Conservation (phyloP, 768 basidiomycete species). For the Coprinopsis marcescibilis region DNA sequence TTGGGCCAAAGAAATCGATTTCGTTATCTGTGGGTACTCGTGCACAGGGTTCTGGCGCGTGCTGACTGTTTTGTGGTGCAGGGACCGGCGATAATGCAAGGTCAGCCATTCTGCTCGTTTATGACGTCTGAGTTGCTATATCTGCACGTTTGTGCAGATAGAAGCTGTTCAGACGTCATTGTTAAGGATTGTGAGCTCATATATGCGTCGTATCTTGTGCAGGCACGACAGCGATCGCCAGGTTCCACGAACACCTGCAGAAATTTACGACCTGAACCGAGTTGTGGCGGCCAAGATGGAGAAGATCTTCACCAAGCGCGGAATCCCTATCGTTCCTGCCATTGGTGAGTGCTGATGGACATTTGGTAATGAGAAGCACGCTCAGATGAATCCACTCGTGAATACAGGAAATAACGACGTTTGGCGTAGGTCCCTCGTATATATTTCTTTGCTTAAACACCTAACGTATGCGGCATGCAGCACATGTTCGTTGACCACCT, state of each 20-base stretch:
- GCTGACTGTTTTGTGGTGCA: slow-evolving; percentile 18
- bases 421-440: slow-evolving; percentile 63
- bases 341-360: slow-evolving; percentile 43
- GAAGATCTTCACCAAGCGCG: slow-evolving; percentile 59
- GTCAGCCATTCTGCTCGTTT: too few species aligned
- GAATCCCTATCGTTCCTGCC: slow-evolving; percentile 77
- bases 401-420: slow-evolving; percentile 82
- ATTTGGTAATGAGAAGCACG: too few species aligned
- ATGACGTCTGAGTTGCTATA: too few species aligned
- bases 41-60: slow-evolving; percentile 1
- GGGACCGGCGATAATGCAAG: slow-evolving; percentile 79
- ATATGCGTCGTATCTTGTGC: too few species aligned
- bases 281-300: slow-evolving; percentile 65
- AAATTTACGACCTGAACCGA: slow-evolving; percentile 75
- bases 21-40: slow-evolving; percentile 69
- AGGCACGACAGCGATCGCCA: slow-evolving; percentile 84
- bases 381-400: slow-evolving; percentile 5
- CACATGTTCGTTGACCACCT: too few species aligned
- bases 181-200: too few species aligned
- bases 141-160: too few species aligned
- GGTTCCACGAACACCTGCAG: slow-evolving; percentile 71
- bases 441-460: slow-evolving; percentile 8
- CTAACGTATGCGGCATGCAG: too few species aligned
- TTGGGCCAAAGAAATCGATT: slow-evolving; percentile 83
- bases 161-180: too few species aligned